Percentiles rank a stretch among this genome's conserved stretches.
phyloP scores from a whole-genome alignment of 177 flowering plant genomes.

The Vitis hybrid region DNA sequence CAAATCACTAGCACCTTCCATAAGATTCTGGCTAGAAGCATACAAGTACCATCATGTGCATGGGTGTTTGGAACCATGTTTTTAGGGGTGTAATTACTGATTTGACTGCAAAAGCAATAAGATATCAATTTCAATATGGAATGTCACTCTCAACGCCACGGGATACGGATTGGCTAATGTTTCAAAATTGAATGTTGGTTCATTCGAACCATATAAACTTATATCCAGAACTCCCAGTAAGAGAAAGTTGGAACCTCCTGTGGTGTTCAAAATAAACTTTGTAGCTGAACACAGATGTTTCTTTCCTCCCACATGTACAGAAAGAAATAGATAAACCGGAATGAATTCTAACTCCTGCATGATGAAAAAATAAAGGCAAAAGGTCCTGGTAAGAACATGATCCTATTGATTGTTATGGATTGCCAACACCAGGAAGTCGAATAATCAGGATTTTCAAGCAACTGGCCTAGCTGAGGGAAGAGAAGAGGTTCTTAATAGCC shows the following conservation, averaged over 20 bases:
- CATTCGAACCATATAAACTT: neutral
- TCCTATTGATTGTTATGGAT: too few relatives aligned
- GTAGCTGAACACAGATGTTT: neutral
- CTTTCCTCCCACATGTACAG: neutral
- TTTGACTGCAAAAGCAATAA: neutral
- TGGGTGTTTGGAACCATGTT: neutral
- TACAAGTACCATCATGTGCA: too few relatives aligned
- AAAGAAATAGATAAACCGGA: too few relatives aligned
- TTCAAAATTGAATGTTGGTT: neutral
- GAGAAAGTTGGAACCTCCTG: neutral
- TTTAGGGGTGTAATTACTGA: neutral
- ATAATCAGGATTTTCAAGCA: too few relatives aligned
- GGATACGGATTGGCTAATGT: neutral
- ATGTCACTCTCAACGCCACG: neutral
- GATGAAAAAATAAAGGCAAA: too few relatives aligned
- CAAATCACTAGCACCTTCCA: too few relatives aligned
- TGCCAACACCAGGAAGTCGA: too few relatives aligned
- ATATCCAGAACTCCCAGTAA: neutral
- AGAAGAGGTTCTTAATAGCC: too few relatives aligned
- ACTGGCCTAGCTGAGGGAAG: too few relatives aligned
- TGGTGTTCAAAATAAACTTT: neutral
- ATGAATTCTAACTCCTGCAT: too few relatives aligned
- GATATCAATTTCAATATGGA: neutral
- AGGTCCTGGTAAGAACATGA: too few relatives aligned
- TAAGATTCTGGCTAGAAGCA: too few relatives aligned